Evolutionary conservation across 202 grass and related monocot genomes (phyloP).

Genomic region (Schoenoplectus triqueter): DNA sequence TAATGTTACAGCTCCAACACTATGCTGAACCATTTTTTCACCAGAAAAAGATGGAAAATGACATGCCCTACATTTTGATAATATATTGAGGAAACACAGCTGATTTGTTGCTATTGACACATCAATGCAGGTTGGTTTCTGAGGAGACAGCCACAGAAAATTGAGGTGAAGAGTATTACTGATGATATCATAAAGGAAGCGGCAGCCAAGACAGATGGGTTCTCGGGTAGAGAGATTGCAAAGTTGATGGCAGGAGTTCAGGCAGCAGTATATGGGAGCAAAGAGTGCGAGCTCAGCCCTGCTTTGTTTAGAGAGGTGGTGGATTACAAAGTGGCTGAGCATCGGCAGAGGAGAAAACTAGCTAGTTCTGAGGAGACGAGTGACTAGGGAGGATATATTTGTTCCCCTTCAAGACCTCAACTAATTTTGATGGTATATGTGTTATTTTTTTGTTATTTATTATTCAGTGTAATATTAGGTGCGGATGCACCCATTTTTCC

Average conservation of each 20-base stretch:
- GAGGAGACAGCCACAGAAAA: conserved; percentile 68
- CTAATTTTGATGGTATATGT: conserved; percentile 37
- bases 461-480: conserved; percentile 10
- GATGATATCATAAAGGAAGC: conserved; percentile 81
- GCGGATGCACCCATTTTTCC: conserved; percentile 8
- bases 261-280: conserved; percentile 84
- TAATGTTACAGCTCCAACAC: neutral
- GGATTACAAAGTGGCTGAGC: conserved; percentile 93
- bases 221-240: conserved; percentile 92
- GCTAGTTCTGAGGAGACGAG: conserved; percentile 51
- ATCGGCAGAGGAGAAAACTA: conserved; percentile 83
- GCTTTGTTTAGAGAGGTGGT: conserved; percentile 86
- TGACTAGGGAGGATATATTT: conserved; percentile 6
- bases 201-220: conserved; percentile 78
- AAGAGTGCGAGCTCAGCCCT: conserved; percentile 77
- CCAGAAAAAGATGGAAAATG: conserved; percentile 14
- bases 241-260: conserved; percentile 90
- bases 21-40: conserved; percentile 10
- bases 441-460: conserved; percentile 18
- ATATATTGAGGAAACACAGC: conserved; percentile 36
- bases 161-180: conserved; percentile 76
- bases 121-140: conserved; percentile 46
- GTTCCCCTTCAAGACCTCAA: neutral
- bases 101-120: conserved; percentile 4
- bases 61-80: conserved; percentile 36